phyloP scores from a whole-genome alignment of 2,329 filamentous ascomycete species.

The Penicillium janthinellum region DNA sequence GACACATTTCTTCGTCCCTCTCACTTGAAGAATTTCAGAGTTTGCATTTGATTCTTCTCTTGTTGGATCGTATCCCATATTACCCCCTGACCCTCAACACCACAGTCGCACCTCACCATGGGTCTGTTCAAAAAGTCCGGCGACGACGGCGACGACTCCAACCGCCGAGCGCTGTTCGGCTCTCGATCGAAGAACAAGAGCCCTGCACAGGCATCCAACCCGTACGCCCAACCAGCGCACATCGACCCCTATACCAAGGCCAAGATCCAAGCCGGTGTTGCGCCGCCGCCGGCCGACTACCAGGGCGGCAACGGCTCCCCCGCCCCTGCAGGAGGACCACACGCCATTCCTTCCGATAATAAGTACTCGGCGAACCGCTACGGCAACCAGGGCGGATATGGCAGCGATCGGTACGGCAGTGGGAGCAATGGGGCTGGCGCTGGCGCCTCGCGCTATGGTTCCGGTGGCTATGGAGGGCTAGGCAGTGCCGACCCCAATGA shows the following conservation, averaged over 20 bases:
- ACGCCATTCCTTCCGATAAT: constrained; percentile 37
- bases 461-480: constrained; percentile 59
- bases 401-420: constrained; percentile 55
- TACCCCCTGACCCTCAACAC: not conserved
- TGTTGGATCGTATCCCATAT: not conserved
- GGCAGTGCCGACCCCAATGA: constrained; percentile 54
- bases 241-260: constrained; percentile 58
- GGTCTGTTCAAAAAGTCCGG: constrained; percentile 57
- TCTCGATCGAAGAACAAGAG: constrained; percentile 58
- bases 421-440: constrained; percentile 37
- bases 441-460: constrained; percentile 48
- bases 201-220: constrained; percentile 55
- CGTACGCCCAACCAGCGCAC: constrained; percentile 57
- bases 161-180: constrained; percentile 62
- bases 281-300: constrained; percentile 39
- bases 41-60: constrained; percentile 7
- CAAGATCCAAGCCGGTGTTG: constrained; percentile 47
- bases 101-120: constrained; percentile 24
- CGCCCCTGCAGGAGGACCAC: constrained; percentile 30
- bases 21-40: not conserved
- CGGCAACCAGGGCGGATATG: constrained; percentile 53
- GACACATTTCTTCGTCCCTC: constrained; percentile 11
- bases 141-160: constrained; percentile 54
- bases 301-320: constrained; percentile 24
- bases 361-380: constrained; percentile 44